Base-by-base conservation (phyloP, 2,329 filamentous ascomycete genomes). In the Monilinia laxa region DNA sequence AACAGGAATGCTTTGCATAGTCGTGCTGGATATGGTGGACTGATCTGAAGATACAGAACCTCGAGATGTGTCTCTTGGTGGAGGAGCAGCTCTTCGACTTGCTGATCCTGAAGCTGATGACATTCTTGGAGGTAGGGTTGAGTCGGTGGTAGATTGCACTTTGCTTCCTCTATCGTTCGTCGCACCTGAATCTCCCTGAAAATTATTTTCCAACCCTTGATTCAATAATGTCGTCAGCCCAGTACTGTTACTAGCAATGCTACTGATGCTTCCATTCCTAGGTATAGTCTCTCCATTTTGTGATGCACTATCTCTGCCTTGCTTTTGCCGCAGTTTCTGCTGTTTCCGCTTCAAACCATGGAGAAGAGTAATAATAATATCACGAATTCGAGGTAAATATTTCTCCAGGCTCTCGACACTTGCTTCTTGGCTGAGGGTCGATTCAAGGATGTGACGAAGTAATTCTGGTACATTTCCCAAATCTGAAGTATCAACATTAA, bases 291-390 rank as follows among this genome's bases (percentile, higher is more conserved):
- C 75, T 0, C 68, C 67, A 67, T 72, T 73, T 40, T 69, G 66
- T 49, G 38, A 42, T 16, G 64, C 51, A 10, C 70, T 70, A 59
- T 89, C 86, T 67, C 84, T 81, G 4, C 81, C 78, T 71, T 88
- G 85, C 70, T 85, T 87, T 74, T 88, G 86, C 38, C 87, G 81
- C 74, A 99, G 80, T 74, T 93, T 92, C 75, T 96, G 93, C 77
- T 99, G 95, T 78, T 99, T 99, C 78, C 94, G 90, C 81, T 99
- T 99, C 70, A 99, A 80, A 2, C 95, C 95, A 77, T 99, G 95
- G 11, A 99, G 85, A 40, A 99, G 83, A 76, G 96, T 97, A 78
- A 99, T 98, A 76, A 99, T 99, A 75, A 99, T 99, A 78, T 99
- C 95, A 73, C 95, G 89, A 77, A 99, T 99, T 68, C 91, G 87